A percentile compares a stretch with the other conserved stretches of the same genome.
Conservation (phyloP, 2,329 filamentous ascomycete species). For the Cercospora sp. region DNA sequence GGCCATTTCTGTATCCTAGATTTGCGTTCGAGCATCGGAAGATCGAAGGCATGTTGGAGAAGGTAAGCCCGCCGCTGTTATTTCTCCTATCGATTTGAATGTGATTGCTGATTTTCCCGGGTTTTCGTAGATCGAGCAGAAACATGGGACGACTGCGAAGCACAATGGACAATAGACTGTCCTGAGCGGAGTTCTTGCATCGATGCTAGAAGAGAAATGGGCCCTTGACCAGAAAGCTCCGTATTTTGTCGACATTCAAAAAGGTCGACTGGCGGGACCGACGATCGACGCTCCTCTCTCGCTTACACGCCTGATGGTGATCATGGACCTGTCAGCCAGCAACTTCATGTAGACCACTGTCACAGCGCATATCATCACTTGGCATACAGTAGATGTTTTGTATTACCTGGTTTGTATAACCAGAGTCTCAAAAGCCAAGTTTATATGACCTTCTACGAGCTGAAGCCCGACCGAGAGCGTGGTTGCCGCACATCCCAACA, state of each 20-base stretch:
- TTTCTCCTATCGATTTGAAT: not conserved
- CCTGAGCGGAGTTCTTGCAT: no score
- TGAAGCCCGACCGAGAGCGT: constrained; percentile 69
- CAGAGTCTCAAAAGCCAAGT: constrained; percentile 79
- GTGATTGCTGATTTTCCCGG: not conserved
- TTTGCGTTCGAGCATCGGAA: constrained; percentile 51
- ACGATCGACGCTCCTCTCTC: no score
- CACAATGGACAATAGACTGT: not conserved
- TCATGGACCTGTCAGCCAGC: no score
- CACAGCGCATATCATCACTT: not conserved
- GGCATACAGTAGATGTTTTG: not conserved
- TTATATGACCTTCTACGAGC: constrained; percentile 85
- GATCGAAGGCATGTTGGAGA: constrained; percentile 50
- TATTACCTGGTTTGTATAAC: constrained; percentile 98
- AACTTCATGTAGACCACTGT: not conserved
- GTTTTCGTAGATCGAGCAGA: not conserved
- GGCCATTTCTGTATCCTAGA: constrained; percentile 57
- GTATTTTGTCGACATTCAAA: no score
- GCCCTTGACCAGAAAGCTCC: no score
- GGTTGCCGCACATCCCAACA: constrained; percentile 74
- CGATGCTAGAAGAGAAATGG: no score
- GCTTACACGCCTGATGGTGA: no score
- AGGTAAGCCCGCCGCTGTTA: constrained; percentile 17
- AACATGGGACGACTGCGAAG: not conserved
- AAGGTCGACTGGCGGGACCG: no score